Evolutionary conservation across 2,329 filamentous ascomycete species (phyloP), one percentile per base, ranked within the genome.

Genomic region (Xylaria sp.): DNA sequence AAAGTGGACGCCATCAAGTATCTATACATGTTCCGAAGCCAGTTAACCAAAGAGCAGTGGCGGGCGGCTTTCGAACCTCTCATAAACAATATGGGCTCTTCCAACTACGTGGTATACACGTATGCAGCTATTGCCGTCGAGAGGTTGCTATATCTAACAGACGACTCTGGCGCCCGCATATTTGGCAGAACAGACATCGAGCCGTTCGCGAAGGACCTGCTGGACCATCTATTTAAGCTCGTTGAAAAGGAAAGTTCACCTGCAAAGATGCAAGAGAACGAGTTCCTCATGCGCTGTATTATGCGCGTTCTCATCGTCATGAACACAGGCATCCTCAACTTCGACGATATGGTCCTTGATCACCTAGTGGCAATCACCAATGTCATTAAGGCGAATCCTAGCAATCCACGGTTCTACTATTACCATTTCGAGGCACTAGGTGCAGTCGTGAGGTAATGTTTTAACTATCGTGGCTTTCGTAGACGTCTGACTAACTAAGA

Each of bases 1-100:
- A 96, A 97, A 80, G 94, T 99, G 15, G 95, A 98, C 76, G 94
- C 94, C 17, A 97, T 99, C 83, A 99, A 98, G 77, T 99, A 93
- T 75, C 85, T 99, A 38, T 97, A 99, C 81, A 92, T 90, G 44
- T 99, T 99, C 87, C 90, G 95, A 71, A 97, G 93, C 74, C 93
- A 97, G 73, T 84, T 99, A 63, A 94, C 92, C 17, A 92, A 92
- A 74, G 89, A 93, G 33, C 91, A 97, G 75, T 98, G 95, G 93
- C 90, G 90, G 71, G 87, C 89, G 59, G 93, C 93, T 1, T 92
- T 99, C 73, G 90, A 92, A 11, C 88, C 96, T 17, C 83, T 99
- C 41, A 93, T 98, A 54, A 92, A 95, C 73, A 96, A 97, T 73
- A 82, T 99, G 68, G 92, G 87, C 64, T 96, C 93, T 2, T 84